Evolutionary conservation across 176 grass and related monocot genomes (phyloP), one percentile per base, ranked within the genome.

Genomic region (Tillandsia fasciculata): DNA sequence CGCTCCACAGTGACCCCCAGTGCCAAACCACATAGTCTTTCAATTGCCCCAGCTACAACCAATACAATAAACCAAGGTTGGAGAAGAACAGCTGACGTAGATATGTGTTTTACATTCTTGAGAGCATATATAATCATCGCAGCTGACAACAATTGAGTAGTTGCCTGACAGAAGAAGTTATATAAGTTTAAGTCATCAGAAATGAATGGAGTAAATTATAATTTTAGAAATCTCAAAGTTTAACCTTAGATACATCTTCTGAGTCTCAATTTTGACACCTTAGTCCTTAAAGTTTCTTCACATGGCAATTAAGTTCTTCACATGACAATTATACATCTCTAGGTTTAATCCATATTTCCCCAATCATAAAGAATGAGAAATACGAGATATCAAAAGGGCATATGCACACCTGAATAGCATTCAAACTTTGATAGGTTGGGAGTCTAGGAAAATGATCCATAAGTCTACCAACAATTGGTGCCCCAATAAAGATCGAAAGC

Each of bases 381-480:
- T 58, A 72, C 68, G 70, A 75, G 78, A 61, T 6, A 14, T 65
- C 20, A 74, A 15, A 73, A 81, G 27, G 53, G 20, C 14, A 26
- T n/a, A 22, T 73, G 72, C 64, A 56, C 69, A 92, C 94, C 94
- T 97, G 94, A 13, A 90, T 66, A 87, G 83, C 66, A 87, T 90
- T 97, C 71, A 97, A 85, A 51, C 74, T 81, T 65, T 83, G 89
- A 69, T 92, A 97, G 71, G 81, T 92, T 29, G 84, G 86, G 66
- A 97, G 76, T 82, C 94, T 81, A 56, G 89, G 94, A 66, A 92
- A 92, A 80, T 90, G 82, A 58, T 97, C 94, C 89, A 97, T 90
- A 73, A 92, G 86, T 75, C 87, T 92, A 67, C 94, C 94, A 87
- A 87, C 77, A 65, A 92, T 59, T 66, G 94, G 94, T 12, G 86